phyloP scores from a whole-genome alignment of 2,329 filamentous ascomycete genomes.

The Claviceps sp. region DNA sequence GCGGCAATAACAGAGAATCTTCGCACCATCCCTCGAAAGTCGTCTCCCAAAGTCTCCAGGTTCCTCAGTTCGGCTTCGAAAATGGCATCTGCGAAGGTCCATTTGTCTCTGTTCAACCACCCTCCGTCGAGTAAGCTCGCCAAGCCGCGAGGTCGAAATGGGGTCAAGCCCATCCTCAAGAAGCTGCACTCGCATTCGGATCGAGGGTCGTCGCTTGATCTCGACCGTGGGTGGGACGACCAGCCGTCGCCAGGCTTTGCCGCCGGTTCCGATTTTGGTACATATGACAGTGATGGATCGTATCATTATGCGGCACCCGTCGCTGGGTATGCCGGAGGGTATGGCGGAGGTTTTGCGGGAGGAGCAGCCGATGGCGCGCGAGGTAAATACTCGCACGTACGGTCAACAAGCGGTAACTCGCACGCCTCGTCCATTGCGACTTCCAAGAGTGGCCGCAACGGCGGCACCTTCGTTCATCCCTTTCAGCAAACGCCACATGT shows the following conservation, averaged over 20 bases:
- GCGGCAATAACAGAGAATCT: not conserved
- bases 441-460: constrained; percentile 34
- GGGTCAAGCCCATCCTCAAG: constrained; percentile 50
- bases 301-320: constrained; percentile 7
- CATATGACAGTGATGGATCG: constrained; percentile 14
- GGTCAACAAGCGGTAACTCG: constrained; percentile 45
- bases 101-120: constrained; percentile 7
- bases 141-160: constrained; percentile 33
- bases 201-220: constrained; percentile 45
- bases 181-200: constrained; percentile 39
- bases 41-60: too few species aligned
- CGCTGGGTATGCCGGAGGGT: constrained; percentile 13
- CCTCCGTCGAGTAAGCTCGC: constrained; percentile 18
- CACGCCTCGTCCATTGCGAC: constrained; percentile 40
- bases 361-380: constrained; percentile 1
- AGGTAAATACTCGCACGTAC: constrained; percentile 37
- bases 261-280: constrained; percentile 12
- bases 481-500: constrained; percentile 52
- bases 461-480: constrained; percentile 45
- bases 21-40: too few species aligned
- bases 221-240: constrained; percentile 47
- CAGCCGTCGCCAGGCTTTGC: constrained; percentile 19
- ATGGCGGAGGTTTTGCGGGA: constrained; percentile 31
- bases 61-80: constrained; percentile 6
- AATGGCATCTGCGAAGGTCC: constrained; percentile 18